phyloP scores from a whole-genome alignment of 306 rosid genomes.

The Prunus mongolica region DNA sequence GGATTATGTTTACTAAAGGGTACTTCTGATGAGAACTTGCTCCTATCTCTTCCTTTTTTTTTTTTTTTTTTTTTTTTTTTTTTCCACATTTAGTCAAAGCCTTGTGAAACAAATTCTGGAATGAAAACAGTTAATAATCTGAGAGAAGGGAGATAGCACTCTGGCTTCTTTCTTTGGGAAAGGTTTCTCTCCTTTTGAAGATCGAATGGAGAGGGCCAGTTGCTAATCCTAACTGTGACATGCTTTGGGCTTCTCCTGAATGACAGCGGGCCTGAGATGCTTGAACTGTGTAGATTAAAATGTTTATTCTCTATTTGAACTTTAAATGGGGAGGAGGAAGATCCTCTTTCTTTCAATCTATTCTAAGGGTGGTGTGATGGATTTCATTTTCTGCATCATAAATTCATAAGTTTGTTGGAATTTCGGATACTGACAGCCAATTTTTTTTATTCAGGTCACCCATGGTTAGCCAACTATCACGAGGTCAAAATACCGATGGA shows the following conservation, averaged over 20 bases:
- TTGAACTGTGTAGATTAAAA: background rate
- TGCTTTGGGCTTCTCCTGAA: background rate
- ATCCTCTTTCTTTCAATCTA: conserved; percentile 16
- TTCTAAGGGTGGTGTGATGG: conserved; percentile 2
- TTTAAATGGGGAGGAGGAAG: background rate
- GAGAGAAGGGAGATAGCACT: conserved; percentile 2
- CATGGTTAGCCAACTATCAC: conserved; percentile 56
- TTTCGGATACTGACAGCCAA: conserved; percentile 9
- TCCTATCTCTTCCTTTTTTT: background rate
- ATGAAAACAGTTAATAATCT: background rate
- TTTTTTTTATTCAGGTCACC: conserved; percentile 56
- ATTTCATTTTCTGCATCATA: background rate
- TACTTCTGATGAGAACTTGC: background rate
- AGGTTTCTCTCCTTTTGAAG: background rate
- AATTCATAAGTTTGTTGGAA: background rate
- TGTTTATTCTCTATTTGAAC: background rate
- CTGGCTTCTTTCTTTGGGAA: background rate
- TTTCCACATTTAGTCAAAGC: background rate
- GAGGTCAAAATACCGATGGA: conserved; percentile 62
- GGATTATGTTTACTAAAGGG: background rate
- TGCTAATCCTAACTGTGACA: background rate
- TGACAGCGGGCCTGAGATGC: background rate
- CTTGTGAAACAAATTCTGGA: background rate
- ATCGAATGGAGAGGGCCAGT: background rate
- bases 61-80: too few species aligned